Base-by-base conservation (phyloP, 2,329 filamentous ascomycete genomes). In the Claviceps lovelessii region DNA sequence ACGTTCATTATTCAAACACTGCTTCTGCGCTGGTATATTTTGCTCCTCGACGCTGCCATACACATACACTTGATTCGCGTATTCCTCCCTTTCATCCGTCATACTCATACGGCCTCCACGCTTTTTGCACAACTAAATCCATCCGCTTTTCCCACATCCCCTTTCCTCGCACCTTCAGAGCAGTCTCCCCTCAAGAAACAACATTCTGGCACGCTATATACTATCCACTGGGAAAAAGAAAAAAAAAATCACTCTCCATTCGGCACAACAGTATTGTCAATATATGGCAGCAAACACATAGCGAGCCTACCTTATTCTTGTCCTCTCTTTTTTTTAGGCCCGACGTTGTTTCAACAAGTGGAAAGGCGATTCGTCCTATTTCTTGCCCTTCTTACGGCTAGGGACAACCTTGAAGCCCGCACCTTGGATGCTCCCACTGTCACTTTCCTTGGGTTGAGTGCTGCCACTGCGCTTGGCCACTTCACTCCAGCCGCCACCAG, bases 341-440 rank as follows among this genome's bases (percentile, higher is more conserved):
- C 56, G 51, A 49, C 55, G 44, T 46, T 56, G 50, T 54, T 55
- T 57, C 49, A 57, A 55, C 35, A 52, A 11, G 23, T 49, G 39
- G 54, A 60, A 60, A 55, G 45, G 45, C 55, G 55, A 50, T 37
- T 42, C 15, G 28, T 31, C 61, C 64, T 73, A 84, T 76, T 85
- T 89, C 76, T 86, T 85, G 66, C 85, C 84, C 80, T 95, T 95
- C 83, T 96, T 97, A 70, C 93, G 90, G 59, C 84, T 80, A 15
- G 88, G 82, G 11, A 97, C 91, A 53, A 97, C 88, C 76, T 93
- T 93, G 74, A 96, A 97, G 51, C 80, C 81, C 10, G 84, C 78
- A 44, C 63, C 72, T 61, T 70, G 75, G 61, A 73, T 71, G 47
- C 41, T 52, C 31, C 63, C 64, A 61, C 70, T 64, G 68, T 66